Conservation (phyloP, 1,284 basidiomycete species). For the Thelephora terrestris region DNA sequence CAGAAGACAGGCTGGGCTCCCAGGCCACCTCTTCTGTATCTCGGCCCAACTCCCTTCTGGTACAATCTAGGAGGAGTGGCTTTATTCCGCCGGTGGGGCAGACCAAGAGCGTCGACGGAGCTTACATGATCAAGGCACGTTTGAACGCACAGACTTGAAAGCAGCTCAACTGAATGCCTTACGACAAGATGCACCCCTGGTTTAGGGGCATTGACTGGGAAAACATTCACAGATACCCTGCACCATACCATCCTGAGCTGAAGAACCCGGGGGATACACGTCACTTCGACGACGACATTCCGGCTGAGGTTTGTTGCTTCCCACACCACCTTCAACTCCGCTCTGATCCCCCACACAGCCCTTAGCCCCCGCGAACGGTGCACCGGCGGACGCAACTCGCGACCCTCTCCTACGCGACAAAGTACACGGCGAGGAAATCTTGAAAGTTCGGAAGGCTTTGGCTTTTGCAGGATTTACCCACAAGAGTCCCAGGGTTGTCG, state of each 20-base stretch:
- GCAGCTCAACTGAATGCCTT: conserved; percentile 14
- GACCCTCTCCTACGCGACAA: conserved; percentile 84
- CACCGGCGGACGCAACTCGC: conserved; percentile 70
- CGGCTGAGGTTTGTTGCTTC: conserved; percentile 61
- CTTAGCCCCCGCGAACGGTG: conserved; percentile 81
- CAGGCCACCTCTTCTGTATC: conserved; percentile 57
- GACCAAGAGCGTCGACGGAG: conserved; percentile 63
- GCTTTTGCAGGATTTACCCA: conserved; percentile 88
- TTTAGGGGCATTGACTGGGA: conserved; percentile 82
- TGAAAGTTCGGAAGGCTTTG: conserved; percentile 84
- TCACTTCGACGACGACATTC: conserved; percentile 91
- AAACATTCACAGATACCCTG: conserved; percentile 67
- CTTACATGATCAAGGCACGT: conserved; percentile 75
- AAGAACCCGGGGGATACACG: conserved; percentile 72
- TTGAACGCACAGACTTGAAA: conserved; percentile 4
- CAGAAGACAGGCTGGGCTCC: conserved; percentile 86
- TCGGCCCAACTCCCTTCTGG: conserved; percentile 67
- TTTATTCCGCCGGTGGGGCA: conserved; percentile 45
- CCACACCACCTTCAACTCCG: neutral
- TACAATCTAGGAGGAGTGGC: conserved; percentile 64
- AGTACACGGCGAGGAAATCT: conserved; percentile 74
- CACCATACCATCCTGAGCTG: conserved; percentile 86
- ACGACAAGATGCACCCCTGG: conserved; percentile 68
- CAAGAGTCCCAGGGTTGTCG: conserved; percentile 71
- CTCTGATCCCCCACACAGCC: conserved; percentile 40